A percentile compares a stretch with the other conserved stretches of the same genome.
These are phyloP conservation scores for Trichosanthes cucumerina DNA, from an alignment of 306 rosid species.

Conservation along the genomic window DNA sequence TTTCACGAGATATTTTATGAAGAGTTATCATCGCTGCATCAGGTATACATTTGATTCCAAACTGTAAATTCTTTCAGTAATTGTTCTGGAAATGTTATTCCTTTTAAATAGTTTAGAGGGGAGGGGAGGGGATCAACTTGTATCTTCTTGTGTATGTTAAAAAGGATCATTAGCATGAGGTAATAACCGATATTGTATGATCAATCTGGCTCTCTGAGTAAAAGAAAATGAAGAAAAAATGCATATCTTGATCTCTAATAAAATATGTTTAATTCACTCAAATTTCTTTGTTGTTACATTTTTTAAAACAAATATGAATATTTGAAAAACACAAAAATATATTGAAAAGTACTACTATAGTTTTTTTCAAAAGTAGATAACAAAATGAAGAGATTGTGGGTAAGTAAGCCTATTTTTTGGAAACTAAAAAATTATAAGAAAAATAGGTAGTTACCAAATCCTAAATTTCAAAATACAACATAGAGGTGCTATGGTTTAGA, in stretches of 20 bases:
- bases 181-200: background rate
- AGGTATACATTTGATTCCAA: slow-evolving; percentile 5
- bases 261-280: background rate
- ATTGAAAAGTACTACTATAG: background rate
- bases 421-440: background rate
- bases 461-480: background rate
- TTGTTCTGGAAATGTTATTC: background rate
- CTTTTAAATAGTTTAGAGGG: background rate
- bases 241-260: background rate
- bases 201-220: background rate
- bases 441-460: background rate
- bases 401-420: background rate
- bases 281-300: background rate
- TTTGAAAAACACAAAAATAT: background rate
- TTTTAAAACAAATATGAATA: no score
- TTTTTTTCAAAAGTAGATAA: background rate
- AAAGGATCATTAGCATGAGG: background rate
- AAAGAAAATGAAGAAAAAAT: no score
- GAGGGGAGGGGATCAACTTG: background rate
- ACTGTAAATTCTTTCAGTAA: background rate
- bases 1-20: background rate
- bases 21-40: background rate
- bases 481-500: no score
- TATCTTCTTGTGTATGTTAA: background rate
- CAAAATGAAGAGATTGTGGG: background rate